A percentile compares a stretch with the other conserved stretches of the same genome.
phyloP scores from a whole-genome alignment of 2,329 filamentous ascomycete genomes.

The Trichoderma pleuroti region DNA sequence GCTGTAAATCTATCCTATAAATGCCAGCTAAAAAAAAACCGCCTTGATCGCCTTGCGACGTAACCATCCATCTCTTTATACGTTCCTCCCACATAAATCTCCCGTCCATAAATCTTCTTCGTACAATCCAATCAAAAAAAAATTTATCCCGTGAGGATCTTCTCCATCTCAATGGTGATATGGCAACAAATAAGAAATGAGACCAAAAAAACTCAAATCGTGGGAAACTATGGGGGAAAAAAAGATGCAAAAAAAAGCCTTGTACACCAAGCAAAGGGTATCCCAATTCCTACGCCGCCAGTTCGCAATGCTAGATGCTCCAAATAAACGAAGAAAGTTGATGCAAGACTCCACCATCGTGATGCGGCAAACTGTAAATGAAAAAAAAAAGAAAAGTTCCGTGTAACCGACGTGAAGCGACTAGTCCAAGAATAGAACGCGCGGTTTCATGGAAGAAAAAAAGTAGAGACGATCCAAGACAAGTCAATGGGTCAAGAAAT shows the following conservation, averaged over 20 bases:
- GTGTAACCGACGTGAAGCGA: neutral
- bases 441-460: neutral
- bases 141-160: neutral
- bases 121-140: neutral
- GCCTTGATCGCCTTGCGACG: slow-evolving; percentile 19
- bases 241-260: neutral
- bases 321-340: neutral
- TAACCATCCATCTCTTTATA: slow-evolving; percentile 9
- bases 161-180: neutral
- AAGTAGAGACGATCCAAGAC: neutral
- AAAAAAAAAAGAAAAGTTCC: neutral
- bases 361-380: slow-evolving; percentile 5
- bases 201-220: neutral
- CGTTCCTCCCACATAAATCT: neutral
- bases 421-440: slow-evolving; percentile 12
- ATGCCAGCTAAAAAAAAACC: neutral
- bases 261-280: slow-evolving; percentile 10
- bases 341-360: slow-evolving; percentile 15
- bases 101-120: neutral
- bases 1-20: neutral
- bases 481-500: neutral
- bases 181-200: neutral
- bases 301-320: slow-evolving; percentile 14
- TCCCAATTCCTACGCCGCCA: slow-evolving; percentile 8
- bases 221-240: neutral